These are phyloP conservation scores for Cyclostephanos tholiformis DNA, from an alignment of 108 stramenopile species.

Conservation along the genomic window DNA sequence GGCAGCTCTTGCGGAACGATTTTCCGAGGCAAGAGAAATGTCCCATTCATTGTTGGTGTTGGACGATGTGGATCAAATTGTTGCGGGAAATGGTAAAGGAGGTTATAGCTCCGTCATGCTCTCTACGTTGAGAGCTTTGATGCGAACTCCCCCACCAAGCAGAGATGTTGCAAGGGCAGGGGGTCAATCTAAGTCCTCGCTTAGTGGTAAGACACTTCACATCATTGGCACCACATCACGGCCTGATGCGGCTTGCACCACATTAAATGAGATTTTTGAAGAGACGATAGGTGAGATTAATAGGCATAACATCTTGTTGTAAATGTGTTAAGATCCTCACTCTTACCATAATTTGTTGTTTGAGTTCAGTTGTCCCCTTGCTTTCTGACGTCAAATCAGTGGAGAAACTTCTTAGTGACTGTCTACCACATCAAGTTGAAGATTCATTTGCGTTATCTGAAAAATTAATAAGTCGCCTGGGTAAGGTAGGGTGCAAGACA, in stretches of 20 bases:
- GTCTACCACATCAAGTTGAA: slow-evolving; percentile 31
- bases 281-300: slow-evolving; percentile 59
- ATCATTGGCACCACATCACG: slow-evolving; percentile 70
- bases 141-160: slow-evolving; percentile 64
- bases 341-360: background rate
- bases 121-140: slow-evolving; percentile 73
- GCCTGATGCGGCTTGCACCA: slow-evolving; percentile 66
- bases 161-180: slow-evolving; percentile 53
- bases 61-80: slow-evolving; percentile 81
- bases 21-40: slow-evolving; percentile 73
- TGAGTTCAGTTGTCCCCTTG: slow-evolving; percentile 56
- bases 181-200: slow-evolving; percentile 44
- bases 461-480: slow-evolving; percentile 46
- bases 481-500: slow-evolving; percentile 71
- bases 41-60: slow-evolving; percentile 64
- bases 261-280: slow-evolving; percentile 73
- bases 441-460: slow-evolving; percentile 54
- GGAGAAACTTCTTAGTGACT: slow-evolving; percentile 54
- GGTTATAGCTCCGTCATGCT: slow-evolving; percentile 80
- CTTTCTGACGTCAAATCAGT: slow-evolving; percentile 54
- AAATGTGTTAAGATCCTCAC: background rate
- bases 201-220: slow-evolving; percentile 56
- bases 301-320: background rate
- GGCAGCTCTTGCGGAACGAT: slow-evolving; percentile 67
- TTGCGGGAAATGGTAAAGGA: slow-evolving; percentile 59